These are phyloP conservation scores for Solanum rostratum DNA, from an alignment of 257 asterid species.

Conservation along the genomic window DNA sequence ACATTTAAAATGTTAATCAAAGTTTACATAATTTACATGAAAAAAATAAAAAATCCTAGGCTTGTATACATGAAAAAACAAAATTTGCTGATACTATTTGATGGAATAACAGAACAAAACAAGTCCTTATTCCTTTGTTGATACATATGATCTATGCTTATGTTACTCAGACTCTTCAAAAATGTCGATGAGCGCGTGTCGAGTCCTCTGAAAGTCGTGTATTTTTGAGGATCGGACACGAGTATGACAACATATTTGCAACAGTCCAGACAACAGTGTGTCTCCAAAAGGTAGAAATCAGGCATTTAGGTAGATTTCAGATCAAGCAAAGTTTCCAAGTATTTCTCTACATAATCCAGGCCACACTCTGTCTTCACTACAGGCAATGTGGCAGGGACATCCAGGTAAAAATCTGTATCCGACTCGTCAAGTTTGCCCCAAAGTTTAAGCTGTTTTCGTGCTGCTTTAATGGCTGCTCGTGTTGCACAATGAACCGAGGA, in stretches of 20 bases:
- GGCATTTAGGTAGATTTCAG: neutral
- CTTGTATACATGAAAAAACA: neutral
- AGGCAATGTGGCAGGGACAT: constrained; percentile 70
- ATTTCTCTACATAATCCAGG: constrained; percentile 38
- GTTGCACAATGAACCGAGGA: constrained; percentile 75
- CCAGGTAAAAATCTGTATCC: constrained; percentile 31
- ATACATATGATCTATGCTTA: neutral
- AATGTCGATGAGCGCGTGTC: fast-evolving
- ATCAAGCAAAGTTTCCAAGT: constrained; percentile 23
- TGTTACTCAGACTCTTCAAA: neutral
- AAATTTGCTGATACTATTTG: neutral
- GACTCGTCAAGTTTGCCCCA: constrained; percentile 45
- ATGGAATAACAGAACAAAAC: neutral
- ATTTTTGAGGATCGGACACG: neutral
- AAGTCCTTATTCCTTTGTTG: neutral
- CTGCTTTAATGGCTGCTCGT: constrained; percentile 63
- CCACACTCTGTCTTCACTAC: constrained; percentile 61
- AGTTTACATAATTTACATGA: neutral
- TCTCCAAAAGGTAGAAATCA: neutral
- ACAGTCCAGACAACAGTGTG: neutral
- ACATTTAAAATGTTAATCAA: too few relatives aligned
- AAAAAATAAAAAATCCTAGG: neutral
- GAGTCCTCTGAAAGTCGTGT: neutral
- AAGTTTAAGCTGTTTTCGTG: constrained; percentile 41
- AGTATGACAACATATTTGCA: neutral